A percentile compares a stretch with the other conserved stretches of the same genome.
Evolutionary conservation across 768 basidiomycete species (phyloP).

Genomic region (Suillus ampliporus): DNA sequence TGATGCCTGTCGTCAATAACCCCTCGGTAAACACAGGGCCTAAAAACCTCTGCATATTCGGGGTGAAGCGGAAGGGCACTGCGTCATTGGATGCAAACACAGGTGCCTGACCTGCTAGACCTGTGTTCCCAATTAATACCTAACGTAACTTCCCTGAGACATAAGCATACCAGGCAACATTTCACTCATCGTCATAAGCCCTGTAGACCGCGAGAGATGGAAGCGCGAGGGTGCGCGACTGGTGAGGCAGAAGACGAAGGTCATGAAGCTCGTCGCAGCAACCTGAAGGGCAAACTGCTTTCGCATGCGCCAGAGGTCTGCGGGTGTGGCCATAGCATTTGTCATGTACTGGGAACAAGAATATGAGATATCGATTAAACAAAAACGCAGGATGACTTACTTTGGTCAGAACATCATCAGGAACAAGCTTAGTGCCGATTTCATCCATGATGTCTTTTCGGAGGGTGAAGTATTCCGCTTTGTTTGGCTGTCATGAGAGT

Average conservation of each 20-base stretch:
- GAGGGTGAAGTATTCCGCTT: constrained; percentile 68
- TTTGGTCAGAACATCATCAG: constrained; percentile 83
- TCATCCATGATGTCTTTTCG: constrained; percentile 91
- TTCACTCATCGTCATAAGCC: constrained; percentile 92
- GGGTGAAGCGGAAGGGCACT: constrained; percentile 97
- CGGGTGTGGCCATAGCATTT: constrained; percentile 79
- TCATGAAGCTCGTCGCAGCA: constrained; percentile 90
- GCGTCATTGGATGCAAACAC: constrained; percentile 81
- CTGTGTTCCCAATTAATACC: constrained; percentile 14
- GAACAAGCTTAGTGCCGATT: constrained; percentile 83
- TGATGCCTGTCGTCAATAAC: constrained; percentile 81
- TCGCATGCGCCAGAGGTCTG: constrained; percentile 94
- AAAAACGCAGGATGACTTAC: constrained; percentile 49
- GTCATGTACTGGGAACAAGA: constrained; percentile 78
- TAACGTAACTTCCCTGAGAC: background rate
- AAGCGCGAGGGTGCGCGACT: constrained; percentile 86
- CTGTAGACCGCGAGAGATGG: constrained; percentile 88
- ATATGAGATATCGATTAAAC: background rate
- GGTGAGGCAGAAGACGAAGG: constrained; percentile 83
- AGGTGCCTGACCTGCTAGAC: constrained; percentile 49
- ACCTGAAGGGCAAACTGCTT: constrained; percentile 95
- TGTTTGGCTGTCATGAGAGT: constrained; percentile 50
- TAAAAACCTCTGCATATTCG: constrained; percentile 93
- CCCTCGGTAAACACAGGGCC: constrained; percentile 92
- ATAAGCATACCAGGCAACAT: constrained; percentile 72